phyloP scores from a whole-genome alignment of 2,329 filamentous ascomycete genomes.

The Fusarium guadeloupense region DNA sequence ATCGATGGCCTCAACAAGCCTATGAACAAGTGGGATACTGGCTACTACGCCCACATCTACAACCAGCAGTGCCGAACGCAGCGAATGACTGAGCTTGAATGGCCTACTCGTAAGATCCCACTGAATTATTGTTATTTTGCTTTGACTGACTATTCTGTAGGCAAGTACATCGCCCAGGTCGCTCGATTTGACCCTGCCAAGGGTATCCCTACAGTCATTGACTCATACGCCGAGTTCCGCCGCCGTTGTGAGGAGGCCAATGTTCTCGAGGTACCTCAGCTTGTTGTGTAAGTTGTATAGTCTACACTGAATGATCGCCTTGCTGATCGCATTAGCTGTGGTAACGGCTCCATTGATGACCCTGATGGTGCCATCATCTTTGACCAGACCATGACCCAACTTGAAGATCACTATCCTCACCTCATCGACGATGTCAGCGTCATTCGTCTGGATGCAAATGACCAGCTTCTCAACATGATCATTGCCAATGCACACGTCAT shows the following conservation, averaged over 20 bases:
- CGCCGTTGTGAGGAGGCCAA: constrained; percentile 64
- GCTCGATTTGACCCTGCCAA: constrained; percentile 87
- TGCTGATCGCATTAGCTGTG: constrained; percentile 57
- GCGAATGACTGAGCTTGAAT: constrained; percentile 63
- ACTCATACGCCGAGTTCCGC: constrained; percentile 78
- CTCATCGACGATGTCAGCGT: constrained; percentile 74
- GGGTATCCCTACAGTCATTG: constrained; percentile 80
- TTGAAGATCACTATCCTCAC: constrained; percentile 70
- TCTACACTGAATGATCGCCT: too few relatives aligned
- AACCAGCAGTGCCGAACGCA: constrained; percentile 68
- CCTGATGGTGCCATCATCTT: constrained; percentile 78
- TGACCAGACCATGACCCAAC: constrained; percentile 73
- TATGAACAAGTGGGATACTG: constrained; percentile 73
- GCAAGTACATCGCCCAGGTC: constrained; percentile 81
- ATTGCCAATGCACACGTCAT: constrained; percentile 77
- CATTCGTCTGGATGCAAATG: constrained; percentile 79
- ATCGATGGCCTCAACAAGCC: constrained; percentile 83
- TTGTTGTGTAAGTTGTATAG: constrained; percentile 66
- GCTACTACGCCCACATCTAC: constrained; percentile 80
- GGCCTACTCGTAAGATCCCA: constrained; percentile 57
- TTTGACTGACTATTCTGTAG: constrained; percentile 37
- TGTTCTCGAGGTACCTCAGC: constrained; percentile 68
- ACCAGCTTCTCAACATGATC: constrained; percentile 81
- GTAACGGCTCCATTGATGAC: constrained; percentile 83
- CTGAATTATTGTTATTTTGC: background rate